Evolutionary conservation across 2,329 filamentous ascomycete genomes (phyloP).

Genomic region (Trichoderma harzianum): DNA sequence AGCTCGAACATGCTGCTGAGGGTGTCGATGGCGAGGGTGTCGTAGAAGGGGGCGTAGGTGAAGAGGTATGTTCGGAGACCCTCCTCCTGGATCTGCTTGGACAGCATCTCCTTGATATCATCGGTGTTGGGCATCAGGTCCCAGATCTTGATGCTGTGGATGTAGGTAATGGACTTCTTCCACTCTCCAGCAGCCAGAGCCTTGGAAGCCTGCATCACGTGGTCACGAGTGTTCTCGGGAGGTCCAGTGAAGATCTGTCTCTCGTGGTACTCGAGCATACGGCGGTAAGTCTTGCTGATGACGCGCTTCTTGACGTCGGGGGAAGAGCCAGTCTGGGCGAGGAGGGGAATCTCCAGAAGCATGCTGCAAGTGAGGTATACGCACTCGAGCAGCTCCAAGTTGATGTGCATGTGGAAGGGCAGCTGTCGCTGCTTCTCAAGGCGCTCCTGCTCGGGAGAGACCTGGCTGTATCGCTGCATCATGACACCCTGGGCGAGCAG

Average conservation of each 20-base stretch:
- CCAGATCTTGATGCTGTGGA: slow-evolving; percentile 99
- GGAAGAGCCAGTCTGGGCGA: slow-evolving; percentile 93
- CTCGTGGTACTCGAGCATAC: slow-evolving; percentile 99
- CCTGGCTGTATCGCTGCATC: slow-evolving; percentile 94
- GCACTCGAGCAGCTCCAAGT: slow-evolving; percentile 95
- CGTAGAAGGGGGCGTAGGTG: slow-evolving; percentile 98
- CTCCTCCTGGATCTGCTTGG: slow-evolving; percentile 97
- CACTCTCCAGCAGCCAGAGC: slow-evolving; percentile 94
- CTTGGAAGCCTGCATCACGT: slow-evolving; percentile 99
- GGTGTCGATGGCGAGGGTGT: slow-evolving; percentile 84
- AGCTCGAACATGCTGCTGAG: slow-evolving; percentile 95
- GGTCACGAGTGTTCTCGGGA: slow-evolving; percentile 97
- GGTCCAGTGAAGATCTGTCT: slow-evolving; percentile 98
- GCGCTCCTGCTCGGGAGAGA: slow-evolving; percentile 95
- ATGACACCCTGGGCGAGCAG: slow-evolving; percentile 96
- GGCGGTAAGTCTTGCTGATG: slow-evolving; percentile 98
- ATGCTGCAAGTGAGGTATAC: slow-evolving; percentile 99
- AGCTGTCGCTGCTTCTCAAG: slow-evolving; percentile 96
- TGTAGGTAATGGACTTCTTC: slow-evolving; percentile 92
- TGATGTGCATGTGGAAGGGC: slow-evolving; percentile 99
- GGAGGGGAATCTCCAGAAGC: slow-evolving; percentile 95
- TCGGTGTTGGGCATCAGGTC: slow-evolving; percentile 91
- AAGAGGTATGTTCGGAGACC: slow-evolving; percentile 97
- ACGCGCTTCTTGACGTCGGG: slow-evolving; percentile 96
- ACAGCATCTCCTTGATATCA: slow-evolving; percentile 95